Percentiles rank a stretch among this genome's conserved stretches.
These are phyloP conservation scores for Ogataea neopini DNA, from an alignment of 805 yeast species.

Conservation along the genomic window DNA sequence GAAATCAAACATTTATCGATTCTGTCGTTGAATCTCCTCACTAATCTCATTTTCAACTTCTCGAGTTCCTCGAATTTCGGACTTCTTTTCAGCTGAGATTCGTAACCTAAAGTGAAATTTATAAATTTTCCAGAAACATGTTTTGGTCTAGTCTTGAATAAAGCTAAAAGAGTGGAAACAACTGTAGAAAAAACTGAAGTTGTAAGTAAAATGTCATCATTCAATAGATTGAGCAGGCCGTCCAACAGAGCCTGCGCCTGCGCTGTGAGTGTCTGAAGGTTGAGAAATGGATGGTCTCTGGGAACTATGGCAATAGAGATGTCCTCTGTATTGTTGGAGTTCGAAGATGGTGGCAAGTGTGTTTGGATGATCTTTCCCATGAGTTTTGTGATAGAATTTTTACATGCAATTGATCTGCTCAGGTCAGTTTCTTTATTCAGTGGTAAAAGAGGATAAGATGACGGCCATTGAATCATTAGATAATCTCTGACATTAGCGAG, in stretches of 20 bases:
- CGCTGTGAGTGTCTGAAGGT: constrained; percentile 51
- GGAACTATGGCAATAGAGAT: constrained; percentile 53
- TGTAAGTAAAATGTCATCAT: constrained; percentile 54
- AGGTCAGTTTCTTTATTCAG: constrained; percentile 51
- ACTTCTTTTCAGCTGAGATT: constrained; percentile 54
- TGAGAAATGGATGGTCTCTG: constrained; percentile 65
- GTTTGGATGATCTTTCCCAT: constrained; percentile 58
- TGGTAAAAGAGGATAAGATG: constrained; percentile 53
- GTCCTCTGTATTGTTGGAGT: constrained; percentile 25
- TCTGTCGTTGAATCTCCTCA: constrained; percentile 39
- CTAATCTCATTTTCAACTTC: constrained; percentile 31
- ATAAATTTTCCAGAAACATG: constrained; percentile 55
- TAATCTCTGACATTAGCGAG: constrained; percentile 55
- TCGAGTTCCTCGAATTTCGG: constrained; percentile 45
- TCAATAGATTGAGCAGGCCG: constrained; percentile 54
- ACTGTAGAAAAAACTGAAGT: constrained; percentile 67
- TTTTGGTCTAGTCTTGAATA: constrained; percentile 69
- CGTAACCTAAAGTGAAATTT: constrained; percentile 59
- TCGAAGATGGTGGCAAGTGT: constrained; percentile 42
- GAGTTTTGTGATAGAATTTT: constrained; percentile 72
- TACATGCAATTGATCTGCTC: constrained; percentile 55
- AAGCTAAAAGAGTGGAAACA: constrained; percentile 58
- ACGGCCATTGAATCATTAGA: constrained; percentile 62
- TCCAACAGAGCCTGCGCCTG: constrained; percentile 76
- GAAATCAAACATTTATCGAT: constrained; percentile 35